Conservation (phyloP, 1,284 basidiomycete species). For the Moesziomyces sp. region DNA sequence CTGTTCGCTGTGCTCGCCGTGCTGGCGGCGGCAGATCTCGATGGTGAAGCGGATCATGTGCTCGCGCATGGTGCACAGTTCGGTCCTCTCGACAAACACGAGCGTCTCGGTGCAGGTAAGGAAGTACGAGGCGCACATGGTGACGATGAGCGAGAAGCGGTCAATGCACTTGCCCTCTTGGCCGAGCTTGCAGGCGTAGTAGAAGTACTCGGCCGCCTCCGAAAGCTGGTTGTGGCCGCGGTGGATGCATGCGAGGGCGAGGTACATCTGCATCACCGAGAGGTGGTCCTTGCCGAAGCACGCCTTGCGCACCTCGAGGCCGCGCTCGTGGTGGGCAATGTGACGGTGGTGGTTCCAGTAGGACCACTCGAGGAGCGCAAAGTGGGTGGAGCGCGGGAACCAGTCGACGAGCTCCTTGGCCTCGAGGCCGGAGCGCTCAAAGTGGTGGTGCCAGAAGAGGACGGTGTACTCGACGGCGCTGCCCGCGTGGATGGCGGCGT, state of each 20-base stretch:
- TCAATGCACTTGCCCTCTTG: conserved; percentile 3
- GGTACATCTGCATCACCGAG: conserved; percentile 9
- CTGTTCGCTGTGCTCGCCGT: conserved; percentile 11
- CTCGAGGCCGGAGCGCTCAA: conserved; percentile 7
- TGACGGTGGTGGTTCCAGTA: conserved; percentile 7
- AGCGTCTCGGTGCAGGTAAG: conserved; percentile 5
- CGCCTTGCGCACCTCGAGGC: conserved; percentile 5
- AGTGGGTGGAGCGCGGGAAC: conserved; percentile 9
- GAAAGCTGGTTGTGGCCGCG: conserved; percentile 1
- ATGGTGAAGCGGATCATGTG: conserved; percentile 9
- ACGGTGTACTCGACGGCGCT: conserved; percentile 7
- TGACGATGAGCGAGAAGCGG: conserved; percentile 7
- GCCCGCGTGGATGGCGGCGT: conserved; percentile 27
- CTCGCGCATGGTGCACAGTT: conserved; percentile 9
- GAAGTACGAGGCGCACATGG: conserved; percentile 7
- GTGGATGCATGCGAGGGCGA: conserved; percentile 2
- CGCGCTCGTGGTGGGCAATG: not conserved
- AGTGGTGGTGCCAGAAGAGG: conserved; percentile 10
- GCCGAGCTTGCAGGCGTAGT: conserved; percentile 5
- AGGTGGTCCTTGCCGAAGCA: conserved; percentile 9
- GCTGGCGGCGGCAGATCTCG: conserved; percentile 12
- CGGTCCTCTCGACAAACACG: conserved; percentile 5
- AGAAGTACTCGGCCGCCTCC: conserved; percentile 7
- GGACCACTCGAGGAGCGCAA: conserved; percentile 13
- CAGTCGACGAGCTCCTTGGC: not conserved